phyloP scores from a whole-genome alignment of 73 alveolate species.

The Paramecium primaurelia region DNA sequence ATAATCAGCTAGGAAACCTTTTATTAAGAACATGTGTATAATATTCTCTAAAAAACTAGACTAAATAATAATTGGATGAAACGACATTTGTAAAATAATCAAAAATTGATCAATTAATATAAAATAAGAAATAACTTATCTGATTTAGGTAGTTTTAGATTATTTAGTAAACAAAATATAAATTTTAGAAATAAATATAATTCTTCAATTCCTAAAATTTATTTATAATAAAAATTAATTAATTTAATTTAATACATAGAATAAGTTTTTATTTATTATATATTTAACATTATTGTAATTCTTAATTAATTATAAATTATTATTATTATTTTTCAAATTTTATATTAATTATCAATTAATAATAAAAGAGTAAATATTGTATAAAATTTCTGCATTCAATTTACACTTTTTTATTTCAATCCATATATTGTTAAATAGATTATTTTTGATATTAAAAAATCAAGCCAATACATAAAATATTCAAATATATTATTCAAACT shows the following conservation, averaged over 20 bases:
- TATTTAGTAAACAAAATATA: not conserved
- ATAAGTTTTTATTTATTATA: not conserved
- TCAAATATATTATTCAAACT: too few relatives aligned
- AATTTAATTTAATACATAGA: not conserved
- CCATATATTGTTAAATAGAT: too few relatives aligned
- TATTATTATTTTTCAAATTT: not conserved
- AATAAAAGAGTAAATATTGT: too few relatives aligned
- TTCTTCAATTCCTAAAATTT: slow-evolving; percentile 1
- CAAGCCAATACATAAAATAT: too few relatives aligned
- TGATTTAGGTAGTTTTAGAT: not conserved
- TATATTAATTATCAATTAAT: too few relatives aligned
- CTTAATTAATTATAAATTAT: not conserved
- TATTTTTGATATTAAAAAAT: too few relatives aligned
- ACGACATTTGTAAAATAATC: not conserved
- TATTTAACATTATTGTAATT: not conserved
- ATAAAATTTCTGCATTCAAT: too few relatives aligned
- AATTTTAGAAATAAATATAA: not conserved
- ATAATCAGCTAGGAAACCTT: too few relatives aligned
- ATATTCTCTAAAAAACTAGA: not conserved
- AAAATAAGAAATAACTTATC: not conserved
- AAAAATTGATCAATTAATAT: not conserved
- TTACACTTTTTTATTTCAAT: too few relatives aligned
- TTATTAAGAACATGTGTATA: not conserved
- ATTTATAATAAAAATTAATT: not conserved
- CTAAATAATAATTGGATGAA: not conserved